These are phyloP conservation scores for Zasmidium cellare DNA, from an alignment of 2,329 filamentous ascomycete species.

Conservation along the genomic window DNA sequence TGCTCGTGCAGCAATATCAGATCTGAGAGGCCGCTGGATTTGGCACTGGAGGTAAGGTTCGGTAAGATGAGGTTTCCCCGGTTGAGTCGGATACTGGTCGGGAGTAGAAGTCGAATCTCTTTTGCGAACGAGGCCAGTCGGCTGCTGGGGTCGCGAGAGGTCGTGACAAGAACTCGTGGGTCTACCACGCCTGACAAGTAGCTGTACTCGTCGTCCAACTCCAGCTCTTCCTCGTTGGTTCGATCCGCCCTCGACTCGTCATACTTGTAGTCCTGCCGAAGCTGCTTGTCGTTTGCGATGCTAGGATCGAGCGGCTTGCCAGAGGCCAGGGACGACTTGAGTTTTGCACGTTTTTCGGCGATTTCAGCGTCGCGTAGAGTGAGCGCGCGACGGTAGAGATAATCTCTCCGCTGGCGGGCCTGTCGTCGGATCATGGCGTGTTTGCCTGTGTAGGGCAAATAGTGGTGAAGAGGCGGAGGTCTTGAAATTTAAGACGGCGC, in stretches of 20 bases:
- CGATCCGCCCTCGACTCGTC: constrained; percentile 78
- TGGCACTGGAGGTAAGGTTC: constrained; percentile 79
- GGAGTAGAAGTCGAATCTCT: constrained; percentile 79
- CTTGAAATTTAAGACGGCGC: not conserved
- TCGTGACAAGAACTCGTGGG: constrained; percentile 85
- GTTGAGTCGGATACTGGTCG: constrained; percentile 85
- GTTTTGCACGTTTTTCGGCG: constrained; percentile 82
- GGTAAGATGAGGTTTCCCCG: constrained; percentile 86
- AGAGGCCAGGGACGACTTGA: constrained; percentile 82
- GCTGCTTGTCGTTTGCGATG: constrained; percentile 80
- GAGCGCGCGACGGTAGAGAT: constrained; percentile 87
- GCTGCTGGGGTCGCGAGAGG: constrained; percentile 82
- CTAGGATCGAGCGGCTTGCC: constrained; percentile 80
- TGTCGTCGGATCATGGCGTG: constrained; percentile 59
- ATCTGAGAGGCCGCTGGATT: constrained; percentile 78
- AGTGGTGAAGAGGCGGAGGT: not conserved
- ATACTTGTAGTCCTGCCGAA: constrained; percentile 89
- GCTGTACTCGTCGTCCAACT: constrained; percentile 86
- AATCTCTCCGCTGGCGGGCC: constrained; percentile 77
- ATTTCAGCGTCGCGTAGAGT: constrained; percentile 89
- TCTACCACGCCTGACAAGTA: constrained; percentile 90
- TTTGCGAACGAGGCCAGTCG: constrained; percentile 89
- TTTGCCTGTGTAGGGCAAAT: not conserved
- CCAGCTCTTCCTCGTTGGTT: constrained; percentile 66
- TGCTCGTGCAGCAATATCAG: constrained; percentile 89